phyloP scores from a whole-genome alignment of 2,329 filamentous ascomycete genomes.

The Thermochaetoides dissita region DNA sequence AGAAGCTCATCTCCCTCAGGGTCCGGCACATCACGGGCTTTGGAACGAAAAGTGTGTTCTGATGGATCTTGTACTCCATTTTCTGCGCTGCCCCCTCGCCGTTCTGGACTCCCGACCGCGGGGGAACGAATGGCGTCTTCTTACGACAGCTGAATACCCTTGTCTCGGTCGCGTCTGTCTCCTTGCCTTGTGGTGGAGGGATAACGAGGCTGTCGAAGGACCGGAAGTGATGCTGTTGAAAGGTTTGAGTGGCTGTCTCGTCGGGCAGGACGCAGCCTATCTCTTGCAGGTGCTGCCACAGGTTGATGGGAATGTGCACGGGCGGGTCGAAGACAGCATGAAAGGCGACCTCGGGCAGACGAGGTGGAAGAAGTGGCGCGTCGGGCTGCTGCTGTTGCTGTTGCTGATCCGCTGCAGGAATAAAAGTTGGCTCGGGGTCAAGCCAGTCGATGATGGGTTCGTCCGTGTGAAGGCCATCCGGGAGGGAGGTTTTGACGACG shows the following conservation, averaged over 20 bases:
- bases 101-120: conserved; percentile 22
- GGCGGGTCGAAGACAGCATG: conserved; percentile 62
- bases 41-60: conserved; percentile 53
- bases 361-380: conserved; percentile 29
- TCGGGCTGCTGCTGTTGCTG: conserved; percentile 7
- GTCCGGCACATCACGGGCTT: conserved; percentile 59
- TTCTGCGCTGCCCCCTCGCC: conserved; percentile 13
- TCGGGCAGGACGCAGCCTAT: conserved; percentile 33
- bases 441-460: conserved; percentile 51
- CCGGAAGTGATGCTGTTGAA: no score
- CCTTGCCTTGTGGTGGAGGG: conserved; percentile 33
- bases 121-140: conserved; percentile 20
- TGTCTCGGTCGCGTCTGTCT: conserved; percentile 43
- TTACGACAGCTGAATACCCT: conserved; percentile 39
- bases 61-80: conserved; percentile 26
- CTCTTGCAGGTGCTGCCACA: conserved; percentile 49
- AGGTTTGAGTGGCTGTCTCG: conserved; percentile 22
- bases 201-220: conserved; percentile 44
- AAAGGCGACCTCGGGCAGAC: conserved; percentile 60
- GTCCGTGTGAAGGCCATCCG: conserved; percentile 25
- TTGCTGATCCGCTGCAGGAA: conserved; percentile 22
- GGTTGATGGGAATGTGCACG: conserved; percentile 50
- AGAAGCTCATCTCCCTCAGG: conserved; percentile 57
- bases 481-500: conserved; percentile 43
- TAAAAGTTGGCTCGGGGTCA: conserved; percentile 52